Percentiles rank a stretch among this genome's conserved stretches.
phyloP scores from a whole-genome alignment of 345 rosid species.

The Isatis tinctoria region DNA sequence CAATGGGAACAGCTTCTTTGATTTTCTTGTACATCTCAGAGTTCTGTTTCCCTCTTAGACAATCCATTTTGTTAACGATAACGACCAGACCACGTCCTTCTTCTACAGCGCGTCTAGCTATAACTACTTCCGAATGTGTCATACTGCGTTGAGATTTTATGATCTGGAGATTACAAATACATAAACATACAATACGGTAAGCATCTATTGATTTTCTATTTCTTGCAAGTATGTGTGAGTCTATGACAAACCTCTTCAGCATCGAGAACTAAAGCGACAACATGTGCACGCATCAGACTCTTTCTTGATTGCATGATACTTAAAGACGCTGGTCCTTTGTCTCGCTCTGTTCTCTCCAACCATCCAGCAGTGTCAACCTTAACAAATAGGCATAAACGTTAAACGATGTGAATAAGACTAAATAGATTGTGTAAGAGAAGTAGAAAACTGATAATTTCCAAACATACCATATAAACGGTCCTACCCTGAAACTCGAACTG shows the following conservation, averaged over 20 bases:
- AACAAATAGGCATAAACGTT: neutral
- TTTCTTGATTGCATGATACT: slow-evolving; percentile 93
- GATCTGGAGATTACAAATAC: slow-evolving; percentile 41
- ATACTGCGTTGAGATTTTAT: slow-evolving; percentile 67
- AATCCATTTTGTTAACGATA: slow-evolving; percentile 93
- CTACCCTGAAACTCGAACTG: slow-evolving; percentile 78
- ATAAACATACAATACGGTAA: neutral
- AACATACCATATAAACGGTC: slow-evolving; percentile 71
- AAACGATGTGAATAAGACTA: neutral
- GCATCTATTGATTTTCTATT: neutral
- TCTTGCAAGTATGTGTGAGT: neutral
- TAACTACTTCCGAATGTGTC: slow-evolving; percentile 96
- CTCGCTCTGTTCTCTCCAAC: slow-evolving; percentile 78
- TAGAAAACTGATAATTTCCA: neutral
- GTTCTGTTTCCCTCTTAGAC: slow-evolving; percentile 60
- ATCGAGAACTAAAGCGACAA: slow-evolving; percentile 86
- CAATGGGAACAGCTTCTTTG: slow-evolving; percentile 86
- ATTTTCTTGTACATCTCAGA: slow-evolving; percentile 53
- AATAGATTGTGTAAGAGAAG: neutral
- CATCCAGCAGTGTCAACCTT: slow-evolving; percentile 99
- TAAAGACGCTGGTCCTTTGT: slow-evolving; percentile 91
- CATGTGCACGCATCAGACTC: slow-evolving; percentile 93
- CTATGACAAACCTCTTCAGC: slow-evolving; percentile 75
- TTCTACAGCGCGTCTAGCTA: slow-evolving; percentile 89
- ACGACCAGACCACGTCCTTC: slow-evolving; percentile 95